Conservation (phyloP, 345 rosid genomes). For the Murraya koenigii region DNA sequence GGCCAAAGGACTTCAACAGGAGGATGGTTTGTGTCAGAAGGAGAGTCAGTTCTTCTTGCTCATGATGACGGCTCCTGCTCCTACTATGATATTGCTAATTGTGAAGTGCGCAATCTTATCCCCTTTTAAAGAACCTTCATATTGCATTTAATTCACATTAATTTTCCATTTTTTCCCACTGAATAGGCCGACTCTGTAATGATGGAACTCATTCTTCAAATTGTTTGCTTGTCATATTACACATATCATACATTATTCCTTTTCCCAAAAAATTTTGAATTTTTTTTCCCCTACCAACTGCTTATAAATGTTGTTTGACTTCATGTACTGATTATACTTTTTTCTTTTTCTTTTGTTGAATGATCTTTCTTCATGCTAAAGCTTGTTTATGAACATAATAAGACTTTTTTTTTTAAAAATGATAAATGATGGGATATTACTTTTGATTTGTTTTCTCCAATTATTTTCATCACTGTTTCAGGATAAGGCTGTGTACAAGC, state of each 20-base stretch:
- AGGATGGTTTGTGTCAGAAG: conserved; percentile 99
- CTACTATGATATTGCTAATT: conserved; percentile 74
- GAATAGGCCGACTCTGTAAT: background rate
- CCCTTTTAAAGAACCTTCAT: background rate
- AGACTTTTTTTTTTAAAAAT: background rate
- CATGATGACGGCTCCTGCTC: conserved; percentile 93
- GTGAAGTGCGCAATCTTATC: conserved; percentile 54
- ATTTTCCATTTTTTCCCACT: conserved; percentile 3
- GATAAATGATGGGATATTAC: background rate
- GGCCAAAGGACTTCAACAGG: conserved; percentile 72
- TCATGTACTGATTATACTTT: background rate
- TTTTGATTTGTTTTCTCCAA: background rate
- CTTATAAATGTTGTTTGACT: background rate
- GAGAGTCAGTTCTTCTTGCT: conserved; percentile 88
- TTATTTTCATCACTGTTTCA: conserved; percentile 31
- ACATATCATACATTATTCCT: background rate
- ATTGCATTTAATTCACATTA: background rate
- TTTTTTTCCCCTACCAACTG: background rate
- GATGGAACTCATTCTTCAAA: background rate
- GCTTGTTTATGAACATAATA: background rate
- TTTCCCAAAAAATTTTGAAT: background rate
- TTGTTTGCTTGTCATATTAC: background rate
- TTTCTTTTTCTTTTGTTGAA: background rate
- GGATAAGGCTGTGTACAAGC: conserved; percentile 85
- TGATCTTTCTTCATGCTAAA: background rate